Conservation (phyloP, 1,284 basidiomycete species). For the Cerioporus squamosus region DNA sequence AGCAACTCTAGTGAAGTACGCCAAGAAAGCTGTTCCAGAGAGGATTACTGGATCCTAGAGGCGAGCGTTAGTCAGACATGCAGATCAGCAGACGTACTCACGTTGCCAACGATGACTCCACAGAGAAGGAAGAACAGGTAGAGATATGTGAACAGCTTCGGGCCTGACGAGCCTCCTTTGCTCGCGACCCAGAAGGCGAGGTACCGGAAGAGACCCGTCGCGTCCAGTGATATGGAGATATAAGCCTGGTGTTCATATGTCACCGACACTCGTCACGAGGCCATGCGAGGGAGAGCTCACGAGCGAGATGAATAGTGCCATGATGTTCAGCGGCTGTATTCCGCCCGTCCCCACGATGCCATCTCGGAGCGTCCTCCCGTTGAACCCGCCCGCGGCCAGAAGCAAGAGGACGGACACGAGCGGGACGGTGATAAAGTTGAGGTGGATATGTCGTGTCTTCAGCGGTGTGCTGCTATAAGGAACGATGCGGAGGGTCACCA, state of each 20-base stretch:
- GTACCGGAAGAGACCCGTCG: conserved; percentile 86
- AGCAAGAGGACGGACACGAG: conserved; percentile 81
- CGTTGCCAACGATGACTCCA: conserved; percentile 87
- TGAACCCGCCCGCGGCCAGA: conserved; percentile 77
- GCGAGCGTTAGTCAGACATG: background rate
- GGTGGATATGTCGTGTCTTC: conserved; percentile 43
- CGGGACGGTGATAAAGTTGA: conserved; percentile 79
- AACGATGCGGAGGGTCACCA: conserved; percentile 29
- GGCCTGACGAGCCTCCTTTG: conserved; percentile 73
- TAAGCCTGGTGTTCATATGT: conserved; percentile 64
- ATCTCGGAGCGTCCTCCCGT: conserved; percentile 61
- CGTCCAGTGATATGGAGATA: conserved; percentile 91
- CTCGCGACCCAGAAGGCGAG: conserved; percentile 89
- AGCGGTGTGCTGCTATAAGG: conserved; percentile 23
- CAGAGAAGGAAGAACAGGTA: conserved; percentile 54
- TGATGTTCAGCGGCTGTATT: conserved; percentile 90
- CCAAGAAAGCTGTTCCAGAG: conserved; percentile 85
- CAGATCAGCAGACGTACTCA: conserved; percentile 26
- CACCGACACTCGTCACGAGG: too few relatives aligned
- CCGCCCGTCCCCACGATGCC: conserved; percentile 80
- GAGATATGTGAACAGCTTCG: conserved; percentile 58
- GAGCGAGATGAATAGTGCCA: conserved; percentile 90
- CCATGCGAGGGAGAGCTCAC: conserved; percentile 34
- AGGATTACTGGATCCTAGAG: conserved; percentile 80
- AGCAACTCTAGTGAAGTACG: conserved; percentile 82